Evolutionary conservation across 805 yeast species (phyloP).

Genomic region (Suhomyces tanzawaensis): DNA sequence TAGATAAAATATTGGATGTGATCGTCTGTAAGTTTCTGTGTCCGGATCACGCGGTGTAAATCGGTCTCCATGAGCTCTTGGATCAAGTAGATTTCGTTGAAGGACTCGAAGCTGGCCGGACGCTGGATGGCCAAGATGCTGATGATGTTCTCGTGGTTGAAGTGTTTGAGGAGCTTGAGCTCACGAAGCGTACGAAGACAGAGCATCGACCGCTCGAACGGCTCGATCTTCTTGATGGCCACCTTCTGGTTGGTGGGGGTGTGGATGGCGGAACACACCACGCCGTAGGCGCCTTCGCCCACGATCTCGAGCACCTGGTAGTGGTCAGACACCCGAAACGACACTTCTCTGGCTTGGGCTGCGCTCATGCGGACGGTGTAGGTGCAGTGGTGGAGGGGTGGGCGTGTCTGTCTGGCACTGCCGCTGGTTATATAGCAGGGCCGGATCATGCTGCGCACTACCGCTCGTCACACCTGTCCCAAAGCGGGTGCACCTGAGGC

Average conservation of each 20-base stretch:
- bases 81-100: conserved; percentile 83
- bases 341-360: conserved; percentile 26
- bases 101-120: conserved; percentile 71
- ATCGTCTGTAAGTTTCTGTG: conserved; percentile 84
- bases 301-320: conserved; percentile 82
- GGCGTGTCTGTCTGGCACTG: too few relatives aligned
- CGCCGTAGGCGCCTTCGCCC: conserved; percentile 97
- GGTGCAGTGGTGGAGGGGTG: too few relatives aligned
- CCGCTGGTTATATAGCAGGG: too few relatives aligned
- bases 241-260: conserved; percentile 82
- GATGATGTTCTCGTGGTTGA: conserved; percentile 91
- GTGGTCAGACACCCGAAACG: conserved; percentile 85
- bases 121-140: conserved; percentile 85
- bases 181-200: conserved; percentile 88
- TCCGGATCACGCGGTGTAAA: conserved; percentile 73
- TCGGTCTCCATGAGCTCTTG: conserved; percentile 91
- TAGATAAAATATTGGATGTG: conserved; percentile 92
- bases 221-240: conserved; percentile 94
- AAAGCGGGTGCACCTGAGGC: too few relatives aligned
- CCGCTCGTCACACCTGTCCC: too few relatives aligned
- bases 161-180: conserved; percentile 81
- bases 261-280: conserved; percentile 87
- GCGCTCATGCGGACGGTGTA: too few relatives aligned
- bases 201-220: conserved; percentile 85
- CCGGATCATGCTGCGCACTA: too few relatives aligned